These are phyloP conservation scores for Microsporum ferrugineum DNA, from an alignment of 2,329 filamentous ascomycete genomes.

Conservation along the genomic window DNA sequence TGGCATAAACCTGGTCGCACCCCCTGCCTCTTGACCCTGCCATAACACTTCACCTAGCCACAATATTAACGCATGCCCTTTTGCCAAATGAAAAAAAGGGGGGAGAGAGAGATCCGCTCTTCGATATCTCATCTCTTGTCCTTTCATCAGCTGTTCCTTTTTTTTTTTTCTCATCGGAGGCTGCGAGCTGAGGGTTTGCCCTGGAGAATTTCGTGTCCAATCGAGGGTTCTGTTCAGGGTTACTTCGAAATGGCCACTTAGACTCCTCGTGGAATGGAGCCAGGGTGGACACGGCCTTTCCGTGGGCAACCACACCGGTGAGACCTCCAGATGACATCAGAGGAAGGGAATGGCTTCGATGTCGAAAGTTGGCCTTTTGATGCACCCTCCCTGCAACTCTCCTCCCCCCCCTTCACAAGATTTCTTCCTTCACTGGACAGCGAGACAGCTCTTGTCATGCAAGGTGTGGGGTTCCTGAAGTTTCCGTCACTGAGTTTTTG, in stretches of 20 bases:
- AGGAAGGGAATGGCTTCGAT: background rate
- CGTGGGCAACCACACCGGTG: slow-evolving; percentile 5
- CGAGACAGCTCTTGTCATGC: too few species aligned
- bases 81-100: too few species aligned
- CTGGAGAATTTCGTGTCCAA: background rate
- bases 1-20: background rate
- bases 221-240: background rate
- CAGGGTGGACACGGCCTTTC: slow-evolving; percentile 2
- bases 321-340: slow-evolving; percentile 3
- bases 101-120: background rate
- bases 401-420: background rate
- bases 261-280: background rate
- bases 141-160: background rate
- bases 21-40: background rate
- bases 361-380: background rate
- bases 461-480: too few species aligned
- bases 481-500: background rate
- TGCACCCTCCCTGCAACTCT: background rate
- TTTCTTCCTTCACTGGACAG: background rate
- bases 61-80: background rate
- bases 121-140: background rate
- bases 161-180: background rate
- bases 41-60: background rate
- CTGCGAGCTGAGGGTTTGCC: background rate
- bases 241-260: background rate